Percentiles rank a stretch among this genome's conserved stretches.
These are phyloP conservation scores for Alternaria longipes DNA, from an alignment of 2,329 filamentous ascomycete genomes.

Conservation along the genomic window DNA sequence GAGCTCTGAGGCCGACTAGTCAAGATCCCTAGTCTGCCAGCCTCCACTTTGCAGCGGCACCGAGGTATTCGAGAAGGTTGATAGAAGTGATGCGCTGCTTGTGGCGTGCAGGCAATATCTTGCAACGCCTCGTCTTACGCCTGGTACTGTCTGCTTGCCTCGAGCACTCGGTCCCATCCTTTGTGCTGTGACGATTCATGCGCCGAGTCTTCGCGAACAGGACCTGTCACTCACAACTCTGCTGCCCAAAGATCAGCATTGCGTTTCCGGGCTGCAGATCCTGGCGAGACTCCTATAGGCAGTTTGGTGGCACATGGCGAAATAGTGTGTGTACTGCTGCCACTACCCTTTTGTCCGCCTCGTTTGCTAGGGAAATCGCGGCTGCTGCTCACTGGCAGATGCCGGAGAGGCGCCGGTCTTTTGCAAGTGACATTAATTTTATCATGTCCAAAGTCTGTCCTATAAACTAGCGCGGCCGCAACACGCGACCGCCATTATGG, in stretches of 20 bases:
- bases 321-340: constrained; percentile 17
- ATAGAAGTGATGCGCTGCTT: constrained; percentile 43
- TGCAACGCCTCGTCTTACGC: neutral
- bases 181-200: neutral
- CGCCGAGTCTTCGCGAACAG: neutral
- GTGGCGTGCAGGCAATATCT: constrained; percentile 21
- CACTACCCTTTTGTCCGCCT: constrained; percentile 23
- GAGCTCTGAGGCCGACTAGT: constrained; percentile 22
- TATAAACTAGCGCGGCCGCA: constrained; percentile 29
- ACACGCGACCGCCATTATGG: constrained; percentile 33
- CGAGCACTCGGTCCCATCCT: neutral
- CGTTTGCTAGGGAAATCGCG: constrained; percentile 23
- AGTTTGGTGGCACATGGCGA: constrained; percentile 16
- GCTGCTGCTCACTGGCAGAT: constrained; percentile 20
- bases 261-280: constrained; percentile 15
- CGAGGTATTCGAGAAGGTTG: constrained; percentile 44
- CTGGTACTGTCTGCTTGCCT: constrained; percentile 3
- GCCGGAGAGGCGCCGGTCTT: constrained; percentile 23
- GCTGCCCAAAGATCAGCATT: constrained; percentile 19
- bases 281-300: constrained; percentile 16
- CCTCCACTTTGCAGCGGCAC: constrained; percentile 27
- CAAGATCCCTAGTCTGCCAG: constrained; percentile 21
- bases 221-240: constrained; percentile 8
- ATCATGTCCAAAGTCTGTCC: constrained; percentile 15
- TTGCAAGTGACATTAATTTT: constrained; percentile 14